A percentile compares a stretch with the other conserved stretches of the same genome.
Evolutionary conservation across 148 eudicot genomes (phyloP).

Genomic region (Cornus controversa): DNA sequence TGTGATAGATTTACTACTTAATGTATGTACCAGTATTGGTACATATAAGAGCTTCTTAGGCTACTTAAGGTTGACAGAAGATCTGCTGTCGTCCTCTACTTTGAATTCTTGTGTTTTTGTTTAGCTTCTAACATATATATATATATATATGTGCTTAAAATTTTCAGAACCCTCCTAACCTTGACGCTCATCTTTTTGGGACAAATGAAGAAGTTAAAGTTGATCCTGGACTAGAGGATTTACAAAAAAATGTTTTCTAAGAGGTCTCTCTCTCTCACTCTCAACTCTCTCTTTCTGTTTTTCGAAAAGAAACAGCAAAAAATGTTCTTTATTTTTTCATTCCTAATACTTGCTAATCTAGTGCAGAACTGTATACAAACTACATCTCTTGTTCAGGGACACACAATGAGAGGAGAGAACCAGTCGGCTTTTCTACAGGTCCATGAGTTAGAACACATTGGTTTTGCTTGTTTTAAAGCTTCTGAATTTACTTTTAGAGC

Average conservation of each 20-base stretch:
- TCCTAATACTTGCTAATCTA: background rate
- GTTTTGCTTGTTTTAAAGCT: background rate
- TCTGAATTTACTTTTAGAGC: background rate
- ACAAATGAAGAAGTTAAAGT: constrained; percentile 30
- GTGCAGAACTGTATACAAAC: background rate
- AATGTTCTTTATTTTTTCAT: background rate
- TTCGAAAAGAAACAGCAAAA: too few relatives aligned
- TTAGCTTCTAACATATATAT: background rate
- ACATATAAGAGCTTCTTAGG: background rate
- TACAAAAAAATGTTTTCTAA: constrained; percentile 81
- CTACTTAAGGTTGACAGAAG: background rate
- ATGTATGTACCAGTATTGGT: too few relatives aligned
- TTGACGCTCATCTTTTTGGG: constrained; percentile 52
- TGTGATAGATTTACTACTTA: background rate
- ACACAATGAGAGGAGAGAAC: background rate
- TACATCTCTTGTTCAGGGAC: background rate
- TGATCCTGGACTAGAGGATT: constrained; percentile 74
- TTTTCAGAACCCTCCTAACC: constrained; percentile 73
- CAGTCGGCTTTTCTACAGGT: background rate
- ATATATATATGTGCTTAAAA: background rate
- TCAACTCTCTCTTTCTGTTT: background rate
- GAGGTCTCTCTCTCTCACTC: constrained; percentile 15
- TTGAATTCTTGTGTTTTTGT: background rate
- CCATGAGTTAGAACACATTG: background rate
- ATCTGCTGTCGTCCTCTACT: background rate